phyloP scores from a whole-genome alignment of 768 basidiomycete species.

The Boletus vermiculosoides region DNA sequence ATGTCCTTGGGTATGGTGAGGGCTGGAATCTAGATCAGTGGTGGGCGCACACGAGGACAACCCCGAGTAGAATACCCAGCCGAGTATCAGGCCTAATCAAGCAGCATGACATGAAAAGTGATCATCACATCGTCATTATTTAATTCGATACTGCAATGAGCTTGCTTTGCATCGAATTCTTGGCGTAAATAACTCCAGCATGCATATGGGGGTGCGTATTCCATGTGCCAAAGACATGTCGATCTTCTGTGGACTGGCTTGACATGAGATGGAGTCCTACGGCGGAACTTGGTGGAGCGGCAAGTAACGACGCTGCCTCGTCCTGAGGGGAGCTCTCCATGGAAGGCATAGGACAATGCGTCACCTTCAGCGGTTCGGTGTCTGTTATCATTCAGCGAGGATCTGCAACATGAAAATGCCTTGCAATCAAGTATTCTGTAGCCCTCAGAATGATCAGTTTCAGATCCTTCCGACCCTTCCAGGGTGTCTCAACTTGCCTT shows the following conservation, averaged over 20 bases:
- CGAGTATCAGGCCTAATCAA: slow-evolving; percentile 3
- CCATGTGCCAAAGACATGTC: background rate
- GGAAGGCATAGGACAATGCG: background rate
- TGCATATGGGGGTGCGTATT: background rate
- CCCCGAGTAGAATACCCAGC: slow-evolving; percentile 6
- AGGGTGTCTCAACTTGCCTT: background rate
- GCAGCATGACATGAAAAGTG: background rate
- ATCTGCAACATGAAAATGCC: background rate
- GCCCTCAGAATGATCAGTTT: background rate
- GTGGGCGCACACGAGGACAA: slow-evolving; percentile 11
- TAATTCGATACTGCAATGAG: background rate
- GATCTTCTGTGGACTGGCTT: background rate
- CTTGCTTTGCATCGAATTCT: background rate
- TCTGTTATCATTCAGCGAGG: background rate
- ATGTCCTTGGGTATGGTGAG: slow-evolving; percentile 3
- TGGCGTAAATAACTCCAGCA: background rate
- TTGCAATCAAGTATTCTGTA: background rate
- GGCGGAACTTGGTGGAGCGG: background rate
- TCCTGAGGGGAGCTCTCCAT: background rate
- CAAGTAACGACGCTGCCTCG: background rate
- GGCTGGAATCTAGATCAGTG: slow-evolving; percentile 20
- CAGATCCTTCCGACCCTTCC: background rate
- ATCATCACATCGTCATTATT: slow-evolving; percentile 4
- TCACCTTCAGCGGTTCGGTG: background rate
- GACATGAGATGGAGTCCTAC: background rate